These are phyloP conservation scores for Ailanthus altissimus DNA, from an alignment of 345 rosid species.

Conservation along the genomic window DNA sequence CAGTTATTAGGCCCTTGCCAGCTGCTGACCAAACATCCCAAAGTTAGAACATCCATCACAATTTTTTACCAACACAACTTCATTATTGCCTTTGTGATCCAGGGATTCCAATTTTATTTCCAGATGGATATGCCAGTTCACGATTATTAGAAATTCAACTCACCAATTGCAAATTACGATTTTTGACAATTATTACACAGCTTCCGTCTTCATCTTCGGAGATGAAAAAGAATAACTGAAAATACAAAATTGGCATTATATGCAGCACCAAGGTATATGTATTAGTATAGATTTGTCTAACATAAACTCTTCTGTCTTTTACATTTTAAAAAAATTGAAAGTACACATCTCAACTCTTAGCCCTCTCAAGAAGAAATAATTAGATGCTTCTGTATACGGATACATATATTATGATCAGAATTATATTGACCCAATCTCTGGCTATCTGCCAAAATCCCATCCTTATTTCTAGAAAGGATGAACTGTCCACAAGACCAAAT, in stretches of 20 bases:
- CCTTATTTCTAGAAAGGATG: not conserved
- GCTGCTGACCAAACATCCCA: no score
- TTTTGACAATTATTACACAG: no score
- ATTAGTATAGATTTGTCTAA: not conserved
- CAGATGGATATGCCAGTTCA: no score
- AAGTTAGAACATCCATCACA: no score
- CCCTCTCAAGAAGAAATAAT: not conserved
- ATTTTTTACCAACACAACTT: no score
- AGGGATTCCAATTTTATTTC: no score
- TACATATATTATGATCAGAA: not conserved
- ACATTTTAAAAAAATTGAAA: not conserved
- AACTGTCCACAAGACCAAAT: slow-evolving; percentile 8
- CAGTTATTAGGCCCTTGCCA: no score
- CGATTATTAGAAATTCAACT: no score
- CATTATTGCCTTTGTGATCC: no score
- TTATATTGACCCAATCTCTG: not conserved
- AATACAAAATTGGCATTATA: not conserved
- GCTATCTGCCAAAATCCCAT: not conserved
- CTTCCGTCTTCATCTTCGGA: not conserved
- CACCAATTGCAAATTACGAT: no score
- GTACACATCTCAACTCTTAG: not conserved
- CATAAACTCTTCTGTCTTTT: not conserved
- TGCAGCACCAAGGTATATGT: not conserved
- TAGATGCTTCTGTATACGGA: not conserved
- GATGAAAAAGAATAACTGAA: not conserved